These are phyloP conservation scores for Globisporangium spiculum DNA, from an alignment of 352 stramenopile species.

Conservation along the genomic window DNA sequence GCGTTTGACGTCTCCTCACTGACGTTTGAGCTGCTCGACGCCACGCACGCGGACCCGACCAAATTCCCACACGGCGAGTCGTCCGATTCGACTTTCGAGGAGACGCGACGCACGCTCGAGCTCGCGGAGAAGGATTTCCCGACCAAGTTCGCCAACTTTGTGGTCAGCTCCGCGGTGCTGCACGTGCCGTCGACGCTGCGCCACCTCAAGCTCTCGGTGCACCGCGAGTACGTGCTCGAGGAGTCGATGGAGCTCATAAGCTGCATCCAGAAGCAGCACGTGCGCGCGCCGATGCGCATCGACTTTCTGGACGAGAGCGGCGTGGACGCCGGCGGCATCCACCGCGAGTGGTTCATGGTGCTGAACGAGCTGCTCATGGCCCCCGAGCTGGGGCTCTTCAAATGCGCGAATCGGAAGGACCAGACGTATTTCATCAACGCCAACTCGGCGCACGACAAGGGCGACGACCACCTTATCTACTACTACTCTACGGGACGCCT, in stretches of 20 bases:
- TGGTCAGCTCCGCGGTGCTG: conserved; percentile 57
- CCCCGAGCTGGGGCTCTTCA: conserved; percentile 49
- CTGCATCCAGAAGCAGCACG: conserved; percentile 50
- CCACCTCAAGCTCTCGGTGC: conserved; percentile 62
- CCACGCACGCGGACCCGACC: neutral
- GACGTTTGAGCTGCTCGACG: neutral
- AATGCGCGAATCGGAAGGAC: conserved; percentile 42
- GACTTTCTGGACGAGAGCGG: conserved; percentile 85
- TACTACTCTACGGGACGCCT: conserved; percentile 55
- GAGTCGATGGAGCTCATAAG: conserved; percentile 70
- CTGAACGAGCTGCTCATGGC: conserved; percentile 57
- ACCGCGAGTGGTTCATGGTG: conserved; percentile 94
- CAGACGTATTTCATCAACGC: conserved; percentile 62
- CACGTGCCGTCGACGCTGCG: conserved; percentile 60
- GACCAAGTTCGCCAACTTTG: conserved; percentile 74
- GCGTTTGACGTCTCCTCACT: neutral
- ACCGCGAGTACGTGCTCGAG: conserved; percentile 61
- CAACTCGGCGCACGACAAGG: conserved; percentile 53
- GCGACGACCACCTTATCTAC: conserved; percentile 66
- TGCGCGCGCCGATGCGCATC: conserved; percentile 75
- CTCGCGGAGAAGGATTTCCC: conserved; percentile 55
- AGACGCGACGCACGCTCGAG: conserved; percentile 29
- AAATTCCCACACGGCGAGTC: conserved; percentile 3
- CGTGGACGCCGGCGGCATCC: conserved; percentile 83
- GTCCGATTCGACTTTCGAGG: neutral